Percentiles rank a stretch among this genome's conserved stretches.
Evolutionary conservation across 805 yeast species (phyloP).

Genomic region (Danielozyma ontarioensis): DNA sequence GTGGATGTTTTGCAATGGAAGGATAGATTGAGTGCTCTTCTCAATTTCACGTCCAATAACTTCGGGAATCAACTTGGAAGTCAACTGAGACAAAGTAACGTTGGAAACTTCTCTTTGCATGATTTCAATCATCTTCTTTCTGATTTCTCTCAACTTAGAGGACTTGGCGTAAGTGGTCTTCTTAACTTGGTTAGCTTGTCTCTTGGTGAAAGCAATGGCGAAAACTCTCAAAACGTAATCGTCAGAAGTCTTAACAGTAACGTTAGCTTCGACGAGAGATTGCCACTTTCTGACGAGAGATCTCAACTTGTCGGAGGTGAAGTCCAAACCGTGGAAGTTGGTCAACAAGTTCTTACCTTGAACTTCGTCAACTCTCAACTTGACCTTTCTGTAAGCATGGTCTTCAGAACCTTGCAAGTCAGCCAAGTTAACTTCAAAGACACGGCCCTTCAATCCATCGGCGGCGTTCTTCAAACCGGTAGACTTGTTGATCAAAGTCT

Average conservation of each 20-base stretch:
- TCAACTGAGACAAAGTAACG: slow-evolving; percentile 4
- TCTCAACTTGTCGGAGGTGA: slow-evolving; percentile 5
- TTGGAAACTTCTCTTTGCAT: slow-evolving; percentile 4
- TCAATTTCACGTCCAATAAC: slow-evolving; percentile 5
- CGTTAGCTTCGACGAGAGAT: slow-evolving; percentile 4
- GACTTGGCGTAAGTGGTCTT: slow-evolving; percentile 5
- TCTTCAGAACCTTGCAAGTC: slow-evolving; percentile 6
- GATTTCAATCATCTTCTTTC: slow-evolving; percentile 5
- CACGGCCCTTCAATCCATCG: slow-evolving; percentile 6
- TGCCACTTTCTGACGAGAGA: slow-evolving; percentile 5
- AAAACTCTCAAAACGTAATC: slow-evolving; percentile 4
- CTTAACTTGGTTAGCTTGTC: slow-evolving; percentile 4
- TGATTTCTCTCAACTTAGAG: slow-evolving; percentile 4
- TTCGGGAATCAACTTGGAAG: slow-evolving; percentile 5
- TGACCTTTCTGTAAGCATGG: slow-evolving; percentile 4
- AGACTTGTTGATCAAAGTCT: slow-evolving; percentile 6
- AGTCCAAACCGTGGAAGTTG: slow-evolving; percentile 6
- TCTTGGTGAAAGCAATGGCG: slow-evolving; percentile 6
- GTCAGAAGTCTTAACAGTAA: slow-evolving; percentile 5
- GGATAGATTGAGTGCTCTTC: slow-evolving; percentile 4
- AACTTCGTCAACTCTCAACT: slow-evolving; percentile 5
- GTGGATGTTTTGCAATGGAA: slow-evolving; percentile 7
- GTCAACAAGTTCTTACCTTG: slow-evolving; percentile 6
- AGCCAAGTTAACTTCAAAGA: slow-evolving; percentile 5
- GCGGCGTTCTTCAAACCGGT: slow-evolving; percentile 7